Conservation (phyloP, 371 early-diverging fungal species). For the Gilbertella persicaria region DNA sequence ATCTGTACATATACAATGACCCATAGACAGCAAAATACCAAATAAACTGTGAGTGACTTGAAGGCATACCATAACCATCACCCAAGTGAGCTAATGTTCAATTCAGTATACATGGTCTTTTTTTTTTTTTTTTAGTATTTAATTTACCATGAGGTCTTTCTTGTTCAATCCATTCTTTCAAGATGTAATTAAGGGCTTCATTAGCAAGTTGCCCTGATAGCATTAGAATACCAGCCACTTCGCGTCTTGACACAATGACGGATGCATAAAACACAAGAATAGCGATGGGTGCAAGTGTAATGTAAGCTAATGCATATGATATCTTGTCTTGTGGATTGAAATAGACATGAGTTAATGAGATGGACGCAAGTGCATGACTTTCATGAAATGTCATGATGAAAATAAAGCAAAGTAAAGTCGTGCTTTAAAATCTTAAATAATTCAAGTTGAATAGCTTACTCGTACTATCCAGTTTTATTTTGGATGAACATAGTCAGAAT, state of each 20-base stretch:
- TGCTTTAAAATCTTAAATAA: no score
- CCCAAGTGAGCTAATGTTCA: conserved; percentile 66
- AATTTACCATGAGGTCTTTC: conserved; percentile 76
- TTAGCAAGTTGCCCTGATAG: conserved; percentile 80
- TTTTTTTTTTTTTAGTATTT: background rate
- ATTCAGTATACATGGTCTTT: background rate
- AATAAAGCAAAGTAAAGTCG: background rate
- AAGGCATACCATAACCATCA: conserved; percentile 94
- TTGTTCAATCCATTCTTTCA: conserved; percentile 74
- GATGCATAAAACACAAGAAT: conserved; percentile 81
- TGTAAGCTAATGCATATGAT: conserved; percentile 60
- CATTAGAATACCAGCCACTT: conserved; percentile 71
- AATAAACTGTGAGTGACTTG: conserved; percentile 92
- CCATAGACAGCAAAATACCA: conserved; percentile 77
- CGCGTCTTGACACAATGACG: conserved; percentile 73
- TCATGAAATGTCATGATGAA: background rate
- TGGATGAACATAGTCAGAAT: no score
- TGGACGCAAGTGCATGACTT: conserved; percentile 45
- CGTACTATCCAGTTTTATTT: no score
- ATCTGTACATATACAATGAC: conserved; percentile 58
- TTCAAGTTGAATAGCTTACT: no score
- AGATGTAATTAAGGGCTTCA: conserved; percentile 71
- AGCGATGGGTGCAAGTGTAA: conserved; percentile 79
- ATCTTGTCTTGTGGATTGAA: conserved; percentile 60
- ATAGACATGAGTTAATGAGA: conserved; percentile 77